phyloP scores from a whole-genome alignment of 2,329 filamentous ascomycete genomes.

The Aspergillus bombycis region DNA sequence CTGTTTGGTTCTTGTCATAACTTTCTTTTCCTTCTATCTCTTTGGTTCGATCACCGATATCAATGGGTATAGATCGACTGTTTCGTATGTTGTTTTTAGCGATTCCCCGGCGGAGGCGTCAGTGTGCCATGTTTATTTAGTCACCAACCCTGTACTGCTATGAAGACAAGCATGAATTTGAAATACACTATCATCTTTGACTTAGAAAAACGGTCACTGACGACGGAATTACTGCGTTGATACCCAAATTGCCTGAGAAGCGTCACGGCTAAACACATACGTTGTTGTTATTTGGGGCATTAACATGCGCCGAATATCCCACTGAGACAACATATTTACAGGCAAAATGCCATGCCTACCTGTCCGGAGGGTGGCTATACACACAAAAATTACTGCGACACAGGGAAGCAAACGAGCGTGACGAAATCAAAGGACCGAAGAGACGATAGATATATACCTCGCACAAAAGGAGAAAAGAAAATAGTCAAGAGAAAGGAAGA shows the following conservation, averaged over 20 bases:
- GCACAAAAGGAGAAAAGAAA: conserved; percentile 11
- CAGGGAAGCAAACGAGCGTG: conserved; percentile 14
- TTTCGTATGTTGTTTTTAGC: conserved; percentile 11
- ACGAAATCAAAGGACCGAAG: not conserved
- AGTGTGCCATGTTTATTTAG: conserved; percentile 25
- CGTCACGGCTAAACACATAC: not conserved
- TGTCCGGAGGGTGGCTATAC: conserved; percentile 8
- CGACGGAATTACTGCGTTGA: not conserved
- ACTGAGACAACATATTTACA: conserved; percentile 21
- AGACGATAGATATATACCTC: conserved; percentile 19
- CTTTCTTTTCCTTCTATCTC: conserved; percentile 9
- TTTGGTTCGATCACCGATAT: conserved; percentile 1
- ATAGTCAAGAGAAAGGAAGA: not conserved
- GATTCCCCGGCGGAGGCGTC: conserved; percentile 31
- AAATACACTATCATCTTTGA: not conserved
- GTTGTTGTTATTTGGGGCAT: conserved; percentile 2
- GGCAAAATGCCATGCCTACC: conserved; percentile 12
- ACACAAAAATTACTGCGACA: conserved; percentile 4
- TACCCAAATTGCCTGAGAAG: not conserved
- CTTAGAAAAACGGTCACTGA: not conserved
- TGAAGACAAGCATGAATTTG: not conserved
- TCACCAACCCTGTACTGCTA: not conserved
- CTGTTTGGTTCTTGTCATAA: conserved; percentile 4
- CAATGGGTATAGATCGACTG: not conserved
- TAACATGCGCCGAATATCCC: conserved; percentile 3